Conservation (phyloP, 2,329 filamentous ascomycete genomes). For the Xylaria digitata region DNA sequence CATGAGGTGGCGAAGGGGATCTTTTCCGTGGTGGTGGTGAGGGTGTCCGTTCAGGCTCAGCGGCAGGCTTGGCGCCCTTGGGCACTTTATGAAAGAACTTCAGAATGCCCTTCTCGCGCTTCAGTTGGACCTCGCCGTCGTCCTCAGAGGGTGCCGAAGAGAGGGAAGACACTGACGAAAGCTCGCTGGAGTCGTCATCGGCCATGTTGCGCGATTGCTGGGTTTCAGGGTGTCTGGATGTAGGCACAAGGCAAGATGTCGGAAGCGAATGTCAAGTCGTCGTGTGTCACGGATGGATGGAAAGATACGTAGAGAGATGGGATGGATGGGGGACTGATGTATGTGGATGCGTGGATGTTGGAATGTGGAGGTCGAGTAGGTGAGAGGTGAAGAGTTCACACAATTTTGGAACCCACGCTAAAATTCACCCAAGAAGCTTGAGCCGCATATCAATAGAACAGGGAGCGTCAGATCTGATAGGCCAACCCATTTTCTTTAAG, state of each 20-base stretch:
- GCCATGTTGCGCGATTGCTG: constrained; percentile 58
- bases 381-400: constrained; percentile 44
- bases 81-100: constrained; percentile 74
- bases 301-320: constrained; percentile 26
- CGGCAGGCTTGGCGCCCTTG: constrained; percentile 53
- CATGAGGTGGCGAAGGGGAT: constrained; percentile 87
- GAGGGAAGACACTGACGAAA: constrained; percentile 63
- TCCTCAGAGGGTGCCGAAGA: constrained; percentile 64
- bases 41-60: constrained; percentile 63
- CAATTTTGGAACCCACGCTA: constrained; percentile 51
- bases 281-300: neutral
- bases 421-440: constrained; percentile 48
- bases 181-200: constrained; percentile 71
- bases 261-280: constrained; percentile 7
- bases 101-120: constrained; percentile 68
- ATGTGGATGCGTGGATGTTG: constrained; percentile 41
- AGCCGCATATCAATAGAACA: constrained; percentile 49
- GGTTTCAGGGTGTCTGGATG: neutral
- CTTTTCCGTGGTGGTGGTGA: constrained; percentile 80
- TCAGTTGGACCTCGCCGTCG: constrained; percentile 62
- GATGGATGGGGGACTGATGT: constrained; percentile 24
- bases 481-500: constrained; percentile 45
- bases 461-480: constrained; percentile 48
- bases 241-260: constrained; percentile 5
- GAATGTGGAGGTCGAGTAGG: constrained; percentile 47